Base-by-base conservation (phyloP, 139 green algal genomes). In the Chlamydomonas sphaeroides region DNA sequence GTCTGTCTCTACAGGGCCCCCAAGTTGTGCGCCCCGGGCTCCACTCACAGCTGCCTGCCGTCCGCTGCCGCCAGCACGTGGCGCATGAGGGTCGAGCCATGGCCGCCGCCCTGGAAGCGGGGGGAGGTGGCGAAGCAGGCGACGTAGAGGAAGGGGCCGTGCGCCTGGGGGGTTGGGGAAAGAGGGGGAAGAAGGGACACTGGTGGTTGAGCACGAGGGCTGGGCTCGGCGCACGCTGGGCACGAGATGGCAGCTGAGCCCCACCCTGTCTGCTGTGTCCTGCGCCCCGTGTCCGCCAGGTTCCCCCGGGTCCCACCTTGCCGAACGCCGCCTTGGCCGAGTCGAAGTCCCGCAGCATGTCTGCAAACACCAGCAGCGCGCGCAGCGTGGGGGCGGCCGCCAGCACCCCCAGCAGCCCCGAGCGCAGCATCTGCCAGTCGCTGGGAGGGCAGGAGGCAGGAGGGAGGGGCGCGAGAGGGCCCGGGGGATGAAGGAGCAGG, bases 101-200 rank as follows among this genome's bases (percentile, higher is more conserved):
- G 61, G 1, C 75, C 75, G n/a, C 53, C 36, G 57, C 75, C 75
- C 45, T 82, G 75, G 32, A 30, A 28, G 15, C 63, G 61, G 4
- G 75, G 75, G 20, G 17, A 41, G 21, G 75, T 82, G 41, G 61
- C 75, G 35, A 72, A 82, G 20, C 61, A 72, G 32, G 36, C 39
- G 41, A 82, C 63, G 75, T 82, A 82, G 36, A 72, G 61, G 61
- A 82, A 72, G 20, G 41, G 32, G 41, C 61, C 61, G 42, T 82
- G n/a, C 61, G 32, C 75, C 75, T 82, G 75, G 26, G 41, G 17
- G 61, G 25, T n/a, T 6, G 30, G 17, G 10, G 15, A 5, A 26
- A 5, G 11, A 35, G 15, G n/a, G 20, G 57, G 36, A 28, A 39
- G 59, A 28, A 41, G 39, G 59, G 74, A 28, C 39, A 38, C 1